phyloP scores from a whole-genome alignment of 305 asterid genomes.

The Fraxinus baroniana region DNA sequence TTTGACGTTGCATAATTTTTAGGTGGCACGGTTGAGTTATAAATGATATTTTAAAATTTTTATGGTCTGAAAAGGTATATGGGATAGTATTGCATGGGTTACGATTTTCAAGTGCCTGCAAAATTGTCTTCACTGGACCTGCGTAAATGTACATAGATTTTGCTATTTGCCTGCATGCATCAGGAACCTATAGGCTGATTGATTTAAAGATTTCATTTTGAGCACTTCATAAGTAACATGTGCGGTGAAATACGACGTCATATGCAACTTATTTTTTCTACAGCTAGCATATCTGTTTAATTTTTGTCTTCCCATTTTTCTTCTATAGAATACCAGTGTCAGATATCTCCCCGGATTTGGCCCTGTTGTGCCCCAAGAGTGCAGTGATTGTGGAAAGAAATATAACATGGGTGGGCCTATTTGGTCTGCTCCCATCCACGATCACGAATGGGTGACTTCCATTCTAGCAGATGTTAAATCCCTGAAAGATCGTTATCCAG shows the following conservation, averaged over 20 bases:
- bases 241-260: background rate
- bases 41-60: background rate
- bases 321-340: constrained; percentile 64
- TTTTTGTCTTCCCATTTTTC: background rate
- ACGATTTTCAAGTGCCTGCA: background rate
- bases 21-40: background rate
- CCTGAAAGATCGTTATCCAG: constrained; percentile 76
- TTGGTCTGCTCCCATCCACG: constrained; percentile 98
- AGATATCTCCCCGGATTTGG: constrained; percentile 94
- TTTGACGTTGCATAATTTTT: background rate
- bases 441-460: constrained; percentile 83
- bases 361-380: constrained; percentile 79
- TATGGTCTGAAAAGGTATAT: background rate
- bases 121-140: background rate
- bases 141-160: constrained; percentile 2
- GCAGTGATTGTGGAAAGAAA: constrained; percentile 92
- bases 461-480: constrained; percentile 72
- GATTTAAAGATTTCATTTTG: background rate
- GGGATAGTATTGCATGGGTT: background rate
- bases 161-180: background rate
- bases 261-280: background rate
- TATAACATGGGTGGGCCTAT: constrained; percentile 98
- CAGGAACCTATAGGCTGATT: background rate
- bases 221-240: background rate
- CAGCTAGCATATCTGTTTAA: background rate